Evolutionary conservation across 352 stramenopile species (phyloP), one percentile per base, ranked within the genome.

Genomic region (Elongisporangium prolatum): DNA sequence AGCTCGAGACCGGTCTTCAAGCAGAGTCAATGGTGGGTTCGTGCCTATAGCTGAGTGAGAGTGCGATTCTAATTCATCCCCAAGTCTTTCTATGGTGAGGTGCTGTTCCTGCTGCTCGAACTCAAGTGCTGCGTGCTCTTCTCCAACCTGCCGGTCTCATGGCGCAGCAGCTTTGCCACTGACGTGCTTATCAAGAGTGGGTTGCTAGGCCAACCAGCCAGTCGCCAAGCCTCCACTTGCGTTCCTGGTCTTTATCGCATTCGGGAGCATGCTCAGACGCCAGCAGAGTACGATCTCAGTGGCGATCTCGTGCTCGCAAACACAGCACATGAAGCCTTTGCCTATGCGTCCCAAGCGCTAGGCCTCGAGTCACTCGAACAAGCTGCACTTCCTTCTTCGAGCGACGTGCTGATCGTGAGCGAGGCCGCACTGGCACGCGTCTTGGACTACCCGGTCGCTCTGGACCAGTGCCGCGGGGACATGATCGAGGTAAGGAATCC

Each of bases 71-170:
- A 54, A 28, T 40, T 28, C 13, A 10, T 28, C 13, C 18, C 8
- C 4, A 34, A 84, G 74, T 48, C 56, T 13, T 92, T 90, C 66
- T 90, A 77, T 62, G 84, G 84, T 4, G 84, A 93, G 67, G 73
- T 91, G 56, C 63, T 88, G 17, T 93, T 93, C 57, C 51, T 85
- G 4, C 65, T 87, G 9, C 52, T 54, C 9, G 79, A 79, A 10
- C 63, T 91, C 49, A 93, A 93, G 64, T 54, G 71, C 13, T 80
- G 77, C 48, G 65, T 89, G 50, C 17, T 93, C 40, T 68, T 93
- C 48, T 91, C 84, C 37, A 89, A 90, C 57, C 53, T 91, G 18
- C 84, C 80, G 13, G 14, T 38, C 0, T 51, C 56, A 3, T 91
- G 75, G 77, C 71, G 72, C 16, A 22, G 40, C 2, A 71, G 65